These are phyloP conservation scores for Entelexis paramagnoliae DNA, from an alignment of 1,139 yeast genomes.

Conservation along the genomic window DNA sequence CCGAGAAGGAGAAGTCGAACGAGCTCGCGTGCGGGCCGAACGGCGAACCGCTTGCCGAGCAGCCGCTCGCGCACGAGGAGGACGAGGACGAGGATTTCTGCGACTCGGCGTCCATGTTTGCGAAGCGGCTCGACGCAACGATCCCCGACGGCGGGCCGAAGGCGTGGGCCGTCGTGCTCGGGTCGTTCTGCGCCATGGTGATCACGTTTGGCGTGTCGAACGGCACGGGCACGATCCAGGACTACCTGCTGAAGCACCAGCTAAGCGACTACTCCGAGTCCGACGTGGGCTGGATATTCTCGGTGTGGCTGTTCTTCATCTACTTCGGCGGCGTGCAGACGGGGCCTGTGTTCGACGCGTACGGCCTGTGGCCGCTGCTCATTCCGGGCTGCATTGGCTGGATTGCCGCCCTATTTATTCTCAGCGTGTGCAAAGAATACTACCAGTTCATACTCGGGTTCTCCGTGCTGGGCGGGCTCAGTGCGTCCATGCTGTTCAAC, in stretches of 20 bases:
- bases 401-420: constrained; percentile 42
- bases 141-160: constrained; percentile 56
- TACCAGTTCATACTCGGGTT: constrained; percentile 55
- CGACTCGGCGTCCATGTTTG: constrained; percentile 2
- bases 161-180: constrained; percentile 52
- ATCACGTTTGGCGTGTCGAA: constrained; percentile 52
- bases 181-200: constrained; percentile 47
- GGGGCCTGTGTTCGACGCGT: constrained; percentile 51
- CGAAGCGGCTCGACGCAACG: constrained; percentile 13
- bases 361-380: constrained; percentile 29
- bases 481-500: constrained; percentile 49
- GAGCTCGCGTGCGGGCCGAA: constrained; percentile 33
- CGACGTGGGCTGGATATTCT: constrained; percentile 54
- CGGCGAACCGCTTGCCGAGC: constrained; percentile 43
- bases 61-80: constrained; percentile 26
- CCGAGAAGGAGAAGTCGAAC: neutral
- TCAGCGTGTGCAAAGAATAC: constrained; percentile 44
- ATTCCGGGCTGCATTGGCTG: constrained; percentile 41
- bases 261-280: constrained; percentile 38
- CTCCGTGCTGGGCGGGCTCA: constrained; percentile 47
- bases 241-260: constrained; percentile 44
- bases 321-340: constrained; percentile 52
- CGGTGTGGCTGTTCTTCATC: constrained; percentile 46
- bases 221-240: constrained; percentile 51
- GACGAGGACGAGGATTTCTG: constrained; percentile 1